phyloP scores from a whole-genome alignment of 805 yeast species.

The Alloascoidea africana region DNA sequence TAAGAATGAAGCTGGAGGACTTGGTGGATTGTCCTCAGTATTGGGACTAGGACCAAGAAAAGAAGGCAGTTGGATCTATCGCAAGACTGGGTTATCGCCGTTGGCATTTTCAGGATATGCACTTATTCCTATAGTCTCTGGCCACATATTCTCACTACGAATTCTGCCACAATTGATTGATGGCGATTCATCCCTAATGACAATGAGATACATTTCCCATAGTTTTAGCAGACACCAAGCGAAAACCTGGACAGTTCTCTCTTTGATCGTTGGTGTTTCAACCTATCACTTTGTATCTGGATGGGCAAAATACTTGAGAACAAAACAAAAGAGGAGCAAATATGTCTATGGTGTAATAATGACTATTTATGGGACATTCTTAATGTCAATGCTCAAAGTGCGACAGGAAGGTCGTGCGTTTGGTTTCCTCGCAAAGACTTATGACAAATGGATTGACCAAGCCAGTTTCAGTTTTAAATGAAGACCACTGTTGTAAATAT shows the following conservation, averaged over 20 bases:
- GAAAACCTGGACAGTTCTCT: slow-evolving; percentile 18
- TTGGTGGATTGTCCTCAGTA: slow-evolving; percentile 45
- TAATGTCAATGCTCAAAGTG: neutral
- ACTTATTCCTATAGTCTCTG: slow-evolving; percentile 26
- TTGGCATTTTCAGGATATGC: slow-evolving; percentile 46
- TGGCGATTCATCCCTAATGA: slow-evolving; percentile 46
- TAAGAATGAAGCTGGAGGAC: slow-evolving; percentile 32
- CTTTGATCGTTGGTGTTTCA: slow-evolving; percentile 21
- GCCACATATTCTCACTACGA: slow-evolving; percentile 33
- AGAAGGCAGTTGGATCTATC: slow-evolving; percentile 28
- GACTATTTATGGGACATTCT: neutral
- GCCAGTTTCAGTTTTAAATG: slow-evolving; percentile 1
- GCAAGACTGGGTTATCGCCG: slow-evolving; percentile 36
- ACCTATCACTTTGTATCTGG: slow-evolving; percentile 46
- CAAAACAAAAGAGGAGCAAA: slow-evolving; percentile 24
- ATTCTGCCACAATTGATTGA: slow-evolving; percentile 34
- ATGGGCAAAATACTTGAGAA: slow-evolving; percentile 27
- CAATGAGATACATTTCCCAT: slow-evolving; percentile 33
- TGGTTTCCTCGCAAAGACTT: slow-evolving; percentile 1
- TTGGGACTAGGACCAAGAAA: slow-evolving; percentile 38
- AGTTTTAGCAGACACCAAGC: slow-evolving; percentile 16
- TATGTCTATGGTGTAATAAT: slow-evolving; percentile 10
- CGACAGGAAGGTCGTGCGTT: neutral
- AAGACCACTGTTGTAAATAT: neutral
- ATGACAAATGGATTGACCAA: neutral